These are phyloP conservation scores for Ochetophila trinervis DNA, from an alignment of 306 rosid species.

Conservation along the genomic window DNA sequence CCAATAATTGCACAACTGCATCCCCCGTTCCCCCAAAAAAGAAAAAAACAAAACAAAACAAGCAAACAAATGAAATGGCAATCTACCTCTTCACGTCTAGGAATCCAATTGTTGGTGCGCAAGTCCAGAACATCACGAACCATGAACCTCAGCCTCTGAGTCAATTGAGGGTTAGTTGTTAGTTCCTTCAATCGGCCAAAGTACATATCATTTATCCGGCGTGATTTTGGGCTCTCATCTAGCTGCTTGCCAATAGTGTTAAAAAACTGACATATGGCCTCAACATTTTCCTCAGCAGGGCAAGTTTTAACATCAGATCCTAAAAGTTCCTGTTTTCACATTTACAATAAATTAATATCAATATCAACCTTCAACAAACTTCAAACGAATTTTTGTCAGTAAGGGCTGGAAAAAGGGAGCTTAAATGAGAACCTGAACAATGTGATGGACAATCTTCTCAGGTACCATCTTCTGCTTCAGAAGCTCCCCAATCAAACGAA, in stretches of 20 bases:
- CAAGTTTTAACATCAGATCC: conserved; percentile 73
- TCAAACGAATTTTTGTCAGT: not conserved
- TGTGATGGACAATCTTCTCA: conserved; percentile 94
- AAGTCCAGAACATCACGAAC: conserved; percentile 78
- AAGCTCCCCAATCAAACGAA: conserved; percentile 95
- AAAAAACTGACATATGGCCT: conserved; percentile 94
- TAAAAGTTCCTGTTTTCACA: conserved; percentile 70
- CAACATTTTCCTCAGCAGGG: conserved; percentile 98
- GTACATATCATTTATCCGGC: conserved; percentile 77
- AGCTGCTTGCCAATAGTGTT: conserved; percentile 97
- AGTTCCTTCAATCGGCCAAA: conserved; percentile 72
- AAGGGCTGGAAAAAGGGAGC: conserved; percentile 13
- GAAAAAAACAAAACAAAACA: not conserved
- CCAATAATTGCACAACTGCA: not conserved
- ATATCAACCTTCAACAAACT: not conserved
- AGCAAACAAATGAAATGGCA: not conserved
- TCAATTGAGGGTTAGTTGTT: conserved; percentile 66
- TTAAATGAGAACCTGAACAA: conserved; percentile 64
- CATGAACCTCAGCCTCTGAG: conserved; percentile 83
- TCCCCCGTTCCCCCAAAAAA: not conserved
- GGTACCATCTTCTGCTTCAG: conserved; percentile 98
- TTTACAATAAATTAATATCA: conserved; percentile 15
- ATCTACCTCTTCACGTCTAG: conserved; percentile 97
- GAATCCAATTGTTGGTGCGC: conserved; percentile 87
- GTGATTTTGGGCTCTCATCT: conserved; percentile 71